Base-by-base conservation (phyloP, 2,329 filamentous ascomycete species). In the Capronia epimyces region DNA sequence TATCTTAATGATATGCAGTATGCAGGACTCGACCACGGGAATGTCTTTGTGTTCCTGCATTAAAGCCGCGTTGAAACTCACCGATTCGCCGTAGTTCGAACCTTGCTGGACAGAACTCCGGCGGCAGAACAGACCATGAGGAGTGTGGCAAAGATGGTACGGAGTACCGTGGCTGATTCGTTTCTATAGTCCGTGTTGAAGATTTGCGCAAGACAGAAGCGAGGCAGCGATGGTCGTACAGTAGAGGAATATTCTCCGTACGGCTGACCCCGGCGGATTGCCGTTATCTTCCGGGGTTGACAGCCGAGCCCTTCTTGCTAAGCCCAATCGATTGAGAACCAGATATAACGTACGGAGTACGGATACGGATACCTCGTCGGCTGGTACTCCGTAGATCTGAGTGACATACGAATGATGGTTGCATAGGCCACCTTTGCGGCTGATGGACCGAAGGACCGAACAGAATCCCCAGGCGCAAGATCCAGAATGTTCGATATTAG, bases 11-110 rank as follows among this genome's bases (percentile, higher is more conserved):
- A 29, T 37, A 25, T 54, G 50, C 40, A 36, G 41, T 18, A 41
- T 15, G 45, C 32, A 42, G 27, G 21, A 18, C 39, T 45, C 31
- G 31, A 47, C 55, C 55, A 57, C 55, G 55, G 55, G 41, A 49
- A 54, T 49, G 48, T 49, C 55, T 57, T 57, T 47, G 48, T 50
- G 55, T 57, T 51, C 55, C 55, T 57, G 55, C 55, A 57, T 55
- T 57, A 44, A 46, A 25, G 34, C 44, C 8, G 45, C 40, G 41
- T 40, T 45, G 31, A 44, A 46, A 52, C 7, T 43, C 41, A 25
- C 49, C 43, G 50, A 49, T 44, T 52, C 34, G 50, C 42, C 39
- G 50, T 45, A 29, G 40, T 25, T 25, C 25, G 8, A 18, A 25
- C 12, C n/a, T 43, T 40, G 46, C 25, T 16, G 24, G 32, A 5